Conservation (phyloP, 257 asterid genomes). For the Echites panduratus region DNA sequence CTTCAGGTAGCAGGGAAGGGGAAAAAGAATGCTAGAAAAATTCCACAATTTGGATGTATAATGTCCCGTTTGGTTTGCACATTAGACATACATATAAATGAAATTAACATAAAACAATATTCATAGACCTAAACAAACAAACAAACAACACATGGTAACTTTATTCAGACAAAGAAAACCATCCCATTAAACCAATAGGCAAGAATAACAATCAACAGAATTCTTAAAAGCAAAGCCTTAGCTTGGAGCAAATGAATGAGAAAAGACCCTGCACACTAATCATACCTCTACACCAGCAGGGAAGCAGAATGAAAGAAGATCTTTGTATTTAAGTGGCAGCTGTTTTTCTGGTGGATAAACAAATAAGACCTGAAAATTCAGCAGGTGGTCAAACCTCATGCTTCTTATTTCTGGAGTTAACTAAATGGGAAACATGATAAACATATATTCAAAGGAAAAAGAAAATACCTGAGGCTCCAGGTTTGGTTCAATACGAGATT, state of each 20-base stretch:
- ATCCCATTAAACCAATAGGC: not conserved
- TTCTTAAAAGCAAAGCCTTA: not conserved
- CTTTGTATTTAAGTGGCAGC: constrained; percentile 90
- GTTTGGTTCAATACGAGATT: constrained; percentile 85
- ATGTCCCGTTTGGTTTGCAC: not conserved
- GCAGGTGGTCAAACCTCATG: constrained; percentile 17
- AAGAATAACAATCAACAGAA: not conserved
- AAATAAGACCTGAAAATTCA: constrained; percentile 77
- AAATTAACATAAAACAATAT: not conserved
- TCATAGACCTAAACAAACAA: not conserved
- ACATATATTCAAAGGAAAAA: not conserved
- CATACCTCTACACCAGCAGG: constrained; percentile 96
- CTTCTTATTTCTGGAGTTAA: not conserved
- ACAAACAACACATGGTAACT: not conserved
- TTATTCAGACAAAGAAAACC: not conserved
- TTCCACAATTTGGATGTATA: not conserved
- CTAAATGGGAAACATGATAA: not conserved
- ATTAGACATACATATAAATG: not conserved
- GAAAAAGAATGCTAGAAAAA: not conserved
- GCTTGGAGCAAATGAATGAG: not conserved
- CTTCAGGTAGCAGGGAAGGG: not conserved
- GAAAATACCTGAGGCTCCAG: constrained; percentile 90
- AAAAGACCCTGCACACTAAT: constrained; percentile 13
- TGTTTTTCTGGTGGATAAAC: constrained; percentile 97
- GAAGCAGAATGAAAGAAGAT: constrained; percentile 95